Conservation (phyloP, 768 basidiomycete species). For the Rhizopogon roseolus region DNA sequence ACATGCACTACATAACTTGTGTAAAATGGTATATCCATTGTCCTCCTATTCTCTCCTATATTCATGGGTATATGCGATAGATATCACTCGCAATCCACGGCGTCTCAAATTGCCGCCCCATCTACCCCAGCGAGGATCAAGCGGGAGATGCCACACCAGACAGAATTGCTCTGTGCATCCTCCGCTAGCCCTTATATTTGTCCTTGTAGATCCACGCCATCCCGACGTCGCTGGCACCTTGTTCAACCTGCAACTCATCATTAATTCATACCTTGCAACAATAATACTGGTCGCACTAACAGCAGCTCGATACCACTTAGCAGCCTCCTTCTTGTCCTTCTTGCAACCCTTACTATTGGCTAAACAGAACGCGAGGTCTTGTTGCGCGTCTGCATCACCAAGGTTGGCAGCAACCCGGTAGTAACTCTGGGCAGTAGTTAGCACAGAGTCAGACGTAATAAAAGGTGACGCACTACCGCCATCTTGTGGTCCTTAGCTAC, state of each 20-base stretch:
- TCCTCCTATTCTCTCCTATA: slow-evolving; percentile 12
- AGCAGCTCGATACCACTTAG: slow-evolving; percentile 88
- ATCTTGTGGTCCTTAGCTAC: slow-evolving; percentile 84
- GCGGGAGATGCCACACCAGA: neutral
- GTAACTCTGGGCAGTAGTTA: slow-evolving; percentile 52
- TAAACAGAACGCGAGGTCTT: slow-evolving; percentile 79
- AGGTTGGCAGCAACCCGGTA: slow-evolving; percentile 79
- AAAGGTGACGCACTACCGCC: slow-evolving; percentile 58
- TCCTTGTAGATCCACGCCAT: slow-evolving; percentile 92
- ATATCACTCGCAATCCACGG: neutral
- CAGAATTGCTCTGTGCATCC: neutral
- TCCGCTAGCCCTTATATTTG: slow-evolving; percentile 45
- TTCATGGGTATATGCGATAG: slow-evolving; percentile 21
- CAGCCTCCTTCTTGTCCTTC: slow-evolving; percentile 82
- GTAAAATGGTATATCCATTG: slow-evolving; percentile 6
- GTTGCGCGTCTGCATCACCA: slow-evolving; percentile 85
- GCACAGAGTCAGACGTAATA: neutral
- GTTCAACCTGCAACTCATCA: slow-evolving; percentile 40
- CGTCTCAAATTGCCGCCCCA: slow-evolving; percentile 2
- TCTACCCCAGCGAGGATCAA: slow-evolving; percentile 6
- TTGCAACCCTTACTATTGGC: slow-evolving; percentile 87
- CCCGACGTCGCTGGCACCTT: slow-evolving; percentile 78
- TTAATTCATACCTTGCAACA: neutral
- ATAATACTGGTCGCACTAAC: slow-evolving; percentile 33
- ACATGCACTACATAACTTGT: neutral